Conservation (phyloP, 768 basidiomycete species). For the Phaeolepiota aurea region DNA sequence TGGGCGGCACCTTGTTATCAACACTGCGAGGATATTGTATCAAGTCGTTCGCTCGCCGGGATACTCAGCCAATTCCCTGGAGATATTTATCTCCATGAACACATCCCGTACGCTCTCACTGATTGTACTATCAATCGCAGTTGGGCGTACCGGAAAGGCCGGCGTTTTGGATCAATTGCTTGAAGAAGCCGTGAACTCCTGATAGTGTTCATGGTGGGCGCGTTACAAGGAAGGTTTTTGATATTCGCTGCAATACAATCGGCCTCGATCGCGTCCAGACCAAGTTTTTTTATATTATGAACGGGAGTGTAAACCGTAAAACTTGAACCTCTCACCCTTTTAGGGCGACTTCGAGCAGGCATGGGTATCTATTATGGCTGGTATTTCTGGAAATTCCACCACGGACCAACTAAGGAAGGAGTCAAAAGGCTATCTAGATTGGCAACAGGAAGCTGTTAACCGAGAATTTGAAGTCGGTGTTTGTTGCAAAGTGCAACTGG, state of each 20-base stretch:
- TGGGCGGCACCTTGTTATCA: too few species aligned
- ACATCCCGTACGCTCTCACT: too few species aligned
- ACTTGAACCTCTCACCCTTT: too few species aligned
- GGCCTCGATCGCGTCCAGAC: background rate
- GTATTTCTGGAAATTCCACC: constrained; percentile 15
- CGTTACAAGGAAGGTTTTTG: background rate
- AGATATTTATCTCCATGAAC: too few species aligned
- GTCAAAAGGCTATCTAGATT: constrained; percentile 22
- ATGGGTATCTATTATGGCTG: constrained; percentile 3
- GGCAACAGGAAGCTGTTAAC: constrained; percentile 1
- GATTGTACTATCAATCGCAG: too few species aligned
- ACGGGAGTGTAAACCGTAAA: background rate
- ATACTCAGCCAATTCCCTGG: too few species aligned
- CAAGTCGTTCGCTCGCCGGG: too few species aligned
- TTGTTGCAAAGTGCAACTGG: constrained; percentile 1
- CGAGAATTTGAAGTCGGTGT: constrained; percentile 9
- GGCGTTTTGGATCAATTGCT: too few species aligned
- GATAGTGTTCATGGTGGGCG: too few species aligned
- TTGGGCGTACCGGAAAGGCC: too few species aligned
- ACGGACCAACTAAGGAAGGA: constrained; percentile 10
- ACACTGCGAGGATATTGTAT: too few species aligned
- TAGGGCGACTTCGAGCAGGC: constrained; percentile 11
- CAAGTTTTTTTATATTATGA: background rate
- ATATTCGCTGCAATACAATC: background rate
- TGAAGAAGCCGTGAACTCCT: too few species aligned